Base-by-base conservation (phyloP, 306 rosid species). In the Cicer chorassanicum region DNA sequence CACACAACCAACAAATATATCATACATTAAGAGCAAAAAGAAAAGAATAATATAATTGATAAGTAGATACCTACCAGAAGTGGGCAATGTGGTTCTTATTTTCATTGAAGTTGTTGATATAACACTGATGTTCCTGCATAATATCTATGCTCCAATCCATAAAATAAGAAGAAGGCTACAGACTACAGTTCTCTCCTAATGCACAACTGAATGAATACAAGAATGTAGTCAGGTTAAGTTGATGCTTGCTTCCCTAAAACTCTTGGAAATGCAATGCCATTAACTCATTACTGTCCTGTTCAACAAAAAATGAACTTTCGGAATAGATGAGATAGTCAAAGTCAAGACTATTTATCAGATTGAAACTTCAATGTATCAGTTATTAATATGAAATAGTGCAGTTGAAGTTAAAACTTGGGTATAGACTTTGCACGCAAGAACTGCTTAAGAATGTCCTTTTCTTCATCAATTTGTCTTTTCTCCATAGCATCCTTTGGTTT, bases 381-480 rank as follows among this genome's bases (percentile, higher is more conserved):
- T 18, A 57, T 70, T 13, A 60, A 60, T 13, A 62, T 12, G 77
- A 21, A 34, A 29, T 53, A 56, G 50, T 54, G 34, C 42, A 74
- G 56, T 42, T 46, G 63, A 63, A 81, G 68, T 76, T 81, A 89
- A 51, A 86, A 68, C 64, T 81, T 86, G 10, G 92, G 93, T 41
- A 83, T 42, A 43, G 85, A 60, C 48, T 86, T 48, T 45, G 84
- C 78, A 50, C 83, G 81, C 70, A 89, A 78, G 54, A 88, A 73
- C 69, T 80, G 82, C 75, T 93, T 85, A 72, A 86, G 86, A 65
- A 84, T 66, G 60, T 85, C 82, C 78, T 86, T 85, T 19, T 91
- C 91, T 65, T 84, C 88, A 8, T 88, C 89, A 68, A 80, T 81
- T 78, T 70, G 82, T 61, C 82, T 86, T 81, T 86, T 83, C 87